Conservation (phyloP, 2,329 filamentous ascomycete species). For the Plenodomus biglobosus region DNA sequence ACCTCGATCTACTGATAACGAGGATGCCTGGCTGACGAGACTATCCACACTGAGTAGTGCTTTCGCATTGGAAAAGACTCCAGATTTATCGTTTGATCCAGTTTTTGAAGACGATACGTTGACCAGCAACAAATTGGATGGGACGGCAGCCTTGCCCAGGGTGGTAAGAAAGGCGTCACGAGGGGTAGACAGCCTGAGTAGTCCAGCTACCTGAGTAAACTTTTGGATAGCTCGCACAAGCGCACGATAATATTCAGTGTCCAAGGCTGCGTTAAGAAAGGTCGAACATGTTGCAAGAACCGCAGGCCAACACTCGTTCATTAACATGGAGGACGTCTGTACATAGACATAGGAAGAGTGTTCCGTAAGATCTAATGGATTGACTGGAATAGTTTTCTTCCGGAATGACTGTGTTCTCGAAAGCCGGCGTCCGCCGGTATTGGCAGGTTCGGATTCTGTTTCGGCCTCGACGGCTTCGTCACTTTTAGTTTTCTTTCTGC, state of each 20-base stretch:
- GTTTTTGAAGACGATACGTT: constrained; percentile 40
- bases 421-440: constrained; percentile 32
- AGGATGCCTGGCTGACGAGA: constrained; percentile 61
- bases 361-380: constrained; percentile 74
- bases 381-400: constrained; percentile 76
- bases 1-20: constrained; percentile 57
- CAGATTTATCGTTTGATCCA: constrained; percentile 54
- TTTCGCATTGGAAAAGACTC: constrained; percentile 70
- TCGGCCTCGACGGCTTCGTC: constrained; percentile 31
- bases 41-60: constrained; percentile 74
- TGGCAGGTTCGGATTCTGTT: constrained; percentile 27
- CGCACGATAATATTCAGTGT: constrained; percentile 90
- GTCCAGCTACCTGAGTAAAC: constrained; percentile 89
- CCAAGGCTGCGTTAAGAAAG: constrained; percentile 87
- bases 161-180: constrained; percentile 94
- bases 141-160: constrained; percentile 87
- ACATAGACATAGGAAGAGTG: constrained; percentile 73
- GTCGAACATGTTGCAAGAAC: constrained; percentile 93
- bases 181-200: constrained; percentile 80
- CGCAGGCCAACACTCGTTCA: constrained; percentile 94
- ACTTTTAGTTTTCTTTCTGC: constrained; percentile 47
- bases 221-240: constrained; percentile 92
- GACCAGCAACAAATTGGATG: constrained; percentile 64
- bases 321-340: constrained; percentile 74
- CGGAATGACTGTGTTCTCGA: constrained; percentile 69